Base-by-base conservation (phyloP, 1,284 basidiomycete species). In the Ceraceosorus bombacis region DNA sequence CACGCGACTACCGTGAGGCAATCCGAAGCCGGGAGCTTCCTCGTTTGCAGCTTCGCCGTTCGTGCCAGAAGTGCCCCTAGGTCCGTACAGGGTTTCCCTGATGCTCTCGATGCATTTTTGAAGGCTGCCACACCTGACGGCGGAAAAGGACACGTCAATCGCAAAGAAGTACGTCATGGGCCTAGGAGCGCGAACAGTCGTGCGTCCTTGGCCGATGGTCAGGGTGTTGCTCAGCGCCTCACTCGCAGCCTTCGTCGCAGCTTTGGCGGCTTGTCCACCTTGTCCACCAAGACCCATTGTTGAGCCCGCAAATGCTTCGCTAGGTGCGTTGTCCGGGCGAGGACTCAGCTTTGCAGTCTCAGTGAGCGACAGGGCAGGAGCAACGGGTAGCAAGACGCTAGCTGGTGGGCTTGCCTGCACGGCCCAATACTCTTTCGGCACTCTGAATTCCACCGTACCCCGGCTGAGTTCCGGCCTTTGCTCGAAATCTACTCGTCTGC, bases 371-470 rank as follows among this genome's bases (percentile, higher is more conserved):
- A 67, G 63, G 4, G 67, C 68, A 1, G 74, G 74, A 13, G 73
- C 68, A 3, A 72, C 70, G 38, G 74, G 71, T 6, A 72, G 59
- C 12, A 70, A 55, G 10, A 71, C 65, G 13, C 64, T 63, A 8
- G 66, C 60, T 3, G 72, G 71, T 27, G 70, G 72, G 70, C 89
- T 59, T 39, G 71, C 64, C 62, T 78, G 68, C 27, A 85, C 55
- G 83, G 83, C 88, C 89, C 90, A 93, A 78, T 98, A 98, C 59
- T 87, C 86, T 64, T 85, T 82, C 0, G 88, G 84, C 5, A 94
- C 93, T 12, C 82, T 80, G 70, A 97, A 95, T 78, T 98, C 95
- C 61, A 97, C 84, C 0, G 91, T 94, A 7, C 95, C 95, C 75
- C 86, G 86, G 68, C 85, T 87, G 13, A 99, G 81, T 78, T 99